phyloP scores from a whole-genome alignment of 208 protist species.

The Phytomonas serpens region DNA sequence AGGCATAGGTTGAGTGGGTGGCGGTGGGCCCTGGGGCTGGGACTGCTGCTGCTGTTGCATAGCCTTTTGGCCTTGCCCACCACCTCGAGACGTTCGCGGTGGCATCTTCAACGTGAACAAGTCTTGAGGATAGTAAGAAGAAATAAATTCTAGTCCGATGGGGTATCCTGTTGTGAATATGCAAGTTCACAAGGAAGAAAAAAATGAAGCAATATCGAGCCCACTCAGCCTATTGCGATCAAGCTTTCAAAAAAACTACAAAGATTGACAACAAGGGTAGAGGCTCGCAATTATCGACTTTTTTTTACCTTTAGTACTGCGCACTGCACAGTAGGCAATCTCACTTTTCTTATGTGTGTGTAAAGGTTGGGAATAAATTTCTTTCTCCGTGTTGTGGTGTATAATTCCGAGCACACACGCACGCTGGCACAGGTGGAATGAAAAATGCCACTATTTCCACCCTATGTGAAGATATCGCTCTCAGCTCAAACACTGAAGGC shows the following conservation, averaged over 20 bases:
- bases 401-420: neutral
- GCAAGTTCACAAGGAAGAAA: neutral
- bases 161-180: neutral
- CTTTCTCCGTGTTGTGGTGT: neutral
- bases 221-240: neutral
- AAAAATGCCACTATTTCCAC: constrained; percentile 4
- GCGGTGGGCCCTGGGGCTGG: constrained; percentile 12
- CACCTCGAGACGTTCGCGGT: constrained; percentile 24
- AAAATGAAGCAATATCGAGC: constrained; percentile 7
- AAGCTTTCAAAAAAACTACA: neutral
- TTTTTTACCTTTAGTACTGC: neutral
- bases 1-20: constrained; percentile 11
- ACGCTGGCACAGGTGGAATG: constrained; percentile 1
- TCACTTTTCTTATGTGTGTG: neutral
- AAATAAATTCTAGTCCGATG: neutral
- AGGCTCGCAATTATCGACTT: neutral
- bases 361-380: neutral
- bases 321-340: neutral
- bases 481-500: constrained; percentile 3
- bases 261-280: neutral
- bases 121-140: neutral
- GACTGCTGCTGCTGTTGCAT: constrained; percentile 18
- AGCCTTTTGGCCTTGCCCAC: constrained; percentile 17
- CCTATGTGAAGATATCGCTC: neutral
- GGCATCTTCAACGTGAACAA: constrained; percentile 14